These are phyloP conservation scores for Stachybotrys chartarum DNA, from an alignment of 2,329 filamentous ascomycete species.

Conservation along the genomic window DNA sequence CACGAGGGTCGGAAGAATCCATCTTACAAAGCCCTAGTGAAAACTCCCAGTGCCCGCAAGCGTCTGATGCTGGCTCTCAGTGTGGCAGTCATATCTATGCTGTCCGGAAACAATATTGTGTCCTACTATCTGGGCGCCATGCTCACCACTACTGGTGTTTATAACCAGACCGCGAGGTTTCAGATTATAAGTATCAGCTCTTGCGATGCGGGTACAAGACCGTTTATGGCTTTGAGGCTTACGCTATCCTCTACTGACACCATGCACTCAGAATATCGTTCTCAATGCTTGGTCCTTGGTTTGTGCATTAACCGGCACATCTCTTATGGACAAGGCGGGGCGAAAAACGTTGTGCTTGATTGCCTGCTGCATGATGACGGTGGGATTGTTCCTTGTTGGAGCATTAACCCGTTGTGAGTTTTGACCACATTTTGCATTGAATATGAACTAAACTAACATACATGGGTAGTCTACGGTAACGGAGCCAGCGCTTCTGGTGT, in stretches of 20 bases:
- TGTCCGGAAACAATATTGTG: conserved; percentile 27
- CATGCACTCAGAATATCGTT: conserved; percentile 35
- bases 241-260: too few species aligned
- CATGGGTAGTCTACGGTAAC: conserved; percentile 9
- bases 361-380: conserved; percentile 26
- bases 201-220: too few species aligned
- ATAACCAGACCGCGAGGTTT: conserved; percentile 31
- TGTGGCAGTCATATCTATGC: too few species aligned
- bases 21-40: too few species aligned
- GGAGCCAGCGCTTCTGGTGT: conserved; percentile 26
- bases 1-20: too few species aligned
- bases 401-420: conserved; percentile 32
- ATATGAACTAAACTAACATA: conserved; percentile 20
- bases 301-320: conserved; percentile 33
- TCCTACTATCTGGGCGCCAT: conserved; percentile 32
- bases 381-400: conserved; percentile 44
- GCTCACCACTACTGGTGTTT: conserved; percentile 38
- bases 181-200: conserved; percentile 26
- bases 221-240: too few species aligned
- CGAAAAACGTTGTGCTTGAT: conserved; percentile 34
- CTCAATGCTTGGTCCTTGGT: conserved; percentile 43
- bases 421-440: neutral
- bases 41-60: too few species aligned
- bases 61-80: too few species aligned
- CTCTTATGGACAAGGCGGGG: conserved; percentile 32